phyloP scores from a whole-genome alignment of 345 rosid genomes.

The Reutealis trisperma region DNA sequence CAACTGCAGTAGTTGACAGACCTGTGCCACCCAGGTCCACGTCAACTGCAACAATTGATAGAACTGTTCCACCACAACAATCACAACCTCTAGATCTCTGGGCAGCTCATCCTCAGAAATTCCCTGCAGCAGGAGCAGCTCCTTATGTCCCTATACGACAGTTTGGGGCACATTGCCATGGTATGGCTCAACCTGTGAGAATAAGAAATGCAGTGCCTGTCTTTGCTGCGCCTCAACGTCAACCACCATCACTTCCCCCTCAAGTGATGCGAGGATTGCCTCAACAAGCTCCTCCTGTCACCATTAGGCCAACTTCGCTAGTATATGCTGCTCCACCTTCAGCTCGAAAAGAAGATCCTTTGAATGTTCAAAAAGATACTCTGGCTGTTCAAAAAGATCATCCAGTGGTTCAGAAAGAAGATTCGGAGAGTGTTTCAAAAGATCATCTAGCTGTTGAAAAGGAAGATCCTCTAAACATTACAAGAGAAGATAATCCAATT shows the following conservation, averaged over 20 bases:
- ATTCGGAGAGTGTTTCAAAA: constrained; percentile 3
- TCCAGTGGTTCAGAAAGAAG: constrained; percentile 1
- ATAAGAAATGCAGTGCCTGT: constrained; percentile 77
- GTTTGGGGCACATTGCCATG: constrained; percentile 54
- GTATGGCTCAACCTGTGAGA: constrained; percentile 85
- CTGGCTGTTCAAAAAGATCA: constrained; percentile 18
- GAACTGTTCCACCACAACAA: constrained; percentile 22
- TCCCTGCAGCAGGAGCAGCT: constrained; percentile 72
- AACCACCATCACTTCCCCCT: constrained; percentile 44
- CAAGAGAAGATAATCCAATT: constrained; percentile 11
- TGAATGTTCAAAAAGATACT: constrained; percentile 23
- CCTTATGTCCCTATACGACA: constrained; percentile 83
- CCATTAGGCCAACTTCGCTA: constrained; percentile 69
- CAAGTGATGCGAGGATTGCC: constrained; percentile 42
- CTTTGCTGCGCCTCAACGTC: constrained; percentile 79
- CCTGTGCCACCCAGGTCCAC: constrained; percentile 4
- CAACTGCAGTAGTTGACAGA: constrained; percentile 35
- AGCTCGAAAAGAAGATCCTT: constrained; percentile 41
- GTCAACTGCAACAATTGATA: constrained; percentile 19
- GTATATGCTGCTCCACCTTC: constrained; percentile 65
- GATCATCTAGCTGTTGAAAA: constrained; percentile 14
- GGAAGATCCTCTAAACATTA: constrained; percentile 15
- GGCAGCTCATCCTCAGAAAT: constrained; percentile 46
- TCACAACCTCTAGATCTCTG: constrained; percentile 40
- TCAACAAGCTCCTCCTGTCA: constrained; percentile 61